Conservation (phyloP, 441 rosid genomes). For the Corymbia citriodora region DNA sequence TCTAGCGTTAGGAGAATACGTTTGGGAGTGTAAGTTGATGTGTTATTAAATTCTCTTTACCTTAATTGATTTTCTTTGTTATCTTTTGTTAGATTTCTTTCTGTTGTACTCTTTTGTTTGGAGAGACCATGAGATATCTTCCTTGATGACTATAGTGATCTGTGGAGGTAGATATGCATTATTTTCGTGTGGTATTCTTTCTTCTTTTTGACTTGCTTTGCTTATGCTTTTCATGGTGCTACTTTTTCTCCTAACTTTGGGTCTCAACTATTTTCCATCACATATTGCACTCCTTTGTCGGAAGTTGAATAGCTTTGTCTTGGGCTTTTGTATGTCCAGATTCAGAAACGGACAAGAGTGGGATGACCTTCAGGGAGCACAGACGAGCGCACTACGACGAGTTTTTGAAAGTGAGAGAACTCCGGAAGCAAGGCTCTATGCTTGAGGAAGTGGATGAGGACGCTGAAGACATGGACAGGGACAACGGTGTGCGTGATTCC, state of each 20-base stretch:
- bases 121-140: background rate
- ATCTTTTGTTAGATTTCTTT: background rate
- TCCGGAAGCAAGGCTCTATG: constrained; percentile 57
- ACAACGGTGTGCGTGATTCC: constrained; percentile 22
- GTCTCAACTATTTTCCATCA: background rate
- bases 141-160: background rate
- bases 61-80: background rate
- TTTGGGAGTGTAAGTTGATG: background rate
- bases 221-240: background rate
- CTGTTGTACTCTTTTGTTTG: background rate
- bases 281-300: background rate
- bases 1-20: background rate
- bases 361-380: constrained; percentile 60
- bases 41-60: background rate
- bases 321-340: constrained; percentile 21
- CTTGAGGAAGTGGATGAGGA: constrained; percentile 59
- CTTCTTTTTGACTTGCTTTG: background rate
- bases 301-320: background rate
- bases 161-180: background rate
- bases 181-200: background rate
- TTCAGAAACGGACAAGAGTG: constrained; percentile 31
- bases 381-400: constrained; percentile 88
- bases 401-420: constrained; percentile 79
- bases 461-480: background rate
- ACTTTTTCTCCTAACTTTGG: background rate